Conservation (phyloP, 768 basidiomycete species). For the Termitomyces sp. region DNA sequence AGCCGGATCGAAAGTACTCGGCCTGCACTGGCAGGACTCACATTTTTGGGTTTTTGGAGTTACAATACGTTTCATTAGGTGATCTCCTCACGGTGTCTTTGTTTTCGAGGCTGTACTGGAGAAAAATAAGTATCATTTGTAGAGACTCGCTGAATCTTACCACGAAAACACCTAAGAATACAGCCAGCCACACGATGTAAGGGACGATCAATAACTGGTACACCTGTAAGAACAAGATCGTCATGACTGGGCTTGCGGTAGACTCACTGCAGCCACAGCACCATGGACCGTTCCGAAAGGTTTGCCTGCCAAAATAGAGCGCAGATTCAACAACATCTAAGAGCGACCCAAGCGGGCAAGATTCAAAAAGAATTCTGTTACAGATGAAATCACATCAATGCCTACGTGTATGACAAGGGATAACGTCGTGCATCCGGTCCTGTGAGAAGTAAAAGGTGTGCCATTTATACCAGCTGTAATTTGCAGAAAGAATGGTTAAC, state of each 20-base stretch:
- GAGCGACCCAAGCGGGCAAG: neutral
- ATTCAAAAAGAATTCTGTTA: neutral
- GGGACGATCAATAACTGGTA: slow-evolving; percentile 21
- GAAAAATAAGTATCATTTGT: neutral
- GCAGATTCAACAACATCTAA: slow-evolving; percentile 24
- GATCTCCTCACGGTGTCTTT: slow-evolving; percentile 17
- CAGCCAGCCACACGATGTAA: slow-evolving; percentile 20
- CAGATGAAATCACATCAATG: neutral
- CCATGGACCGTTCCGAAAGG: slow-evolving; percentile 12
- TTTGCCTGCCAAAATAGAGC: slow-evolving; percentile 13
- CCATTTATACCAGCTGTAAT: neutral
- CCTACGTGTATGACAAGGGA: slow-evolving; percentile 23
- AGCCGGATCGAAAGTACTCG: neutral
- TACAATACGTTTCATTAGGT: slow-evolving; percentile 25
- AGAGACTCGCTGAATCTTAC: slow-evolving; percentile 6
- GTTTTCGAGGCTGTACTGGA: slow-evolving; percentile 19
- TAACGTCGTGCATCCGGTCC: slow-evolving; percentile 24
- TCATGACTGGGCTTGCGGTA: neutral
- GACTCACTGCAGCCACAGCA: slow-evolving; percentile 18
- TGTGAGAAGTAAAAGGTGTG: slow-evolving; percentile 1
- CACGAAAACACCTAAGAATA: slow-evolving; percentile 19
- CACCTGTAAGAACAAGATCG: neutral
- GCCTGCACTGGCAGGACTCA: slow-evolving; percentile 3
- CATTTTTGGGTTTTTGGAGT: slow-evolving; percentile 17
- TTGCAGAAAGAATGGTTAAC: slow-evolving; percentile 1